Base-by-base conservation (phyloP, 108 stramenopile genomes). In the Nitzschia putrida region DNA sequence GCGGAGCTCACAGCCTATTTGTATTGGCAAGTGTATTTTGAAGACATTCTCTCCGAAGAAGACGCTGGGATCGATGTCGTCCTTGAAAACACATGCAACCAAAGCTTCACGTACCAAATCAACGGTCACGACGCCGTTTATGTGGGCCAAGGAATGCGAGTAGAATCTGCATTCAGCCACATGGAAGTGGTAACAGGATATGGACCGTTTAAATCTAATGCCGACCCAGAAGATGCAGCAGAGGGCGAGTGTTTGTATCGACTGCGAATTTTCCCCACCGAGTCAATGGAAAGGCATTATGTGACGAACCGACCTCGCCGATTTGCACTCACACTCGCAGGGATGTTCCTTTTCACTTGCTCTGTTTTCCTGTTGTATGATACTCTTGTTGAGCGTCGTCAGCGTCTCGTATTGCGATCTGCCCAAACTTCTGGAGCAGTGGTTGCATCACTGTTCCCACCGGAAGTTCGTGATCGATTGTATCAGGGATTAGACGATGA, bases 101-200 rank as follows among this genome's bases (percentile, higher is more conserved):
- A 80, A 26, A 8, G 18, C 20, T 80, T 65, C 53, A 80, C 79
- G 0, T 83, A 73, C 37, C 18, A 37, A 13, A 23, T 82, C 8
- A 52, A 71, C 21, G 81, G 81, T 26, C 9, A 11, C 3, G 55
- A 59, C 0, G 69, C 64, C 12, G 63, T 16, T 0, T 71, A 53
- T 25, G 1, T 77, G 14, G 81, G 81, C 2, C 24, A 8, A 16
- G 75, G 68, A 11, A 65, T 66, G 45, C 53, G 42, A 4, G 61
- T 69, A 20, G 44, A 76, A 22, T 9, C 51, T 11, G 13, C 13
- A 5, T 76, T 45, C 44, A 53, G 64, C 38, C 10, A 61, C 26
- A 18, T 39, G 37, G 29, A 59, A 39, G 29, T 59, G 11, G 3
- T 20, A 6, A 59, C 29, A 2, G 58, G 38, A n/a, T 40, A 29